Base-by-base conservation (phyloP, 352 stramenopile genomes). In the Globisporangium ultimum region DNA sequence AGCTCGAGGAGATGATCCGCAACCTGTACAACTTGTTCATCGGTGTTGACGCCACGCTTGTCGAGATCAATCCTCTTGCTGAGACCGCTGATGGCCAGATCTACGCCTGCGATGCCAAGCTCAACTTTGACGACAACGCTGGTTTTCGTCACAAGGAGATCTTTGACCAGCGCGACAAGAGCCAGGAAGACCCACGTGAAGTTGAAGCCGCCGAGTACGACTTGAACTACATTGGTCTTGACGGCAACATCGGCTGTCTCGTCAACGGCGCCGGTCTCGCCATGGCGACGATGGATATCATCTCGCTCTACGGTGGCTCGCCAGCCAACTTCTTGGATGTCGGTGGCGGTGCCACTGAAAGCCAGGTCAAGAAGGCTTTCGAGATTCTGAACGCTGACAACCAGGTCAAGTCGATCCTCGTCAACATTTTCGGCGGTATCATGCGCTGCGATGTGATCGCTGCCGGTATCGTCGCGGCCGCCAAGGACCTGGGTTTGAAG, bases 261-360 rank as follows among this genome's bases (percentile, higher is more conserved):
- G 97, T 99, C 41, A 99, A 99, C 78, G 97, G 97, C 58, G 97
- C 97, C 32, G 97, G 97, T 71, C 80, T 99, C 41, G 97, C 97
- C 66, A 99, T 99, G 97, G 87, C 91, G 46, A 99, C 97, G 21
- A 99, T 99, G 97, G 97, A 99, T 74, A 99, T 99, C 71, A 99
- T 99, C 80, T 97, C 98, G 71, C 79, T 99, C 48, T 98, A 98
- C 72, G 97, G 97, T 62, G 97, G 97, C 53, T 87, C 78, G 38
- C 97, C 97, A 38, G 96, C 97, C 58, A 99, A 99, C 87, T 99
- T 99, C 84, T 87, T 99, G 62, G 97, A 99, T 68, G 97, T 99
- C 14, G 97, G 97, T 46, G 96, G 97, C 64, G 89, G 92, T 60
- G 96, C 96, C 42, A 98, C 86, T 18, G 91, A 98, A 71, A 61